Conservation (phyloP, 768 basidiomycete genomes). For the Favolaschia claudopus region DNA sequence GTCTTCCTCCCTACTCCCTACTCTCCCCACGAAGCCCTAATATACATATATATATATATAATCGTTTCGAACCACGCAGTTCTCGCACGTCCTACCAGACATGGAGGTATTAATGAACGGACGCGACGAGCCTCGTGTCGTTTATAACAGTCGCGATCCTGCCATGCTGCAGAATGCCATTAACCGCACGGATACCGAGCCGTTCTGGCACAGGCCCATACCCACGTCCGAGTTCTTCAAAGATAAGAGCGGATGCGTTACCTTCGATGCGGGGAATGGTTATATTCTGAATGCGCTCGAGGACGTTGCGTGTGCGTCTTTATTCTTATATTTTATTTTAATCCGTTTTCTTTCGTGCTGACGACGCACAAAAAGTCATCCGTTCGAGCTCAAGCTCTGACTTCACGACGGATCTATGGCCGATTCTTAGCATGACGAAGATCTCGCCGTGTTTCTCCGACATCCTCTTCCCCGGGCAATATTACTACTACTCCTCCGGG, state of each 20-base stretch:
- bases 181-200: background rate
- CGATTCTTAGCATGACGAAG: conserved; percentile 5
- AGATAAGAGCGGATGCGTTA: background rate
- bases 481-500: background rate
- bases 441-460: conserved; percentile 3
- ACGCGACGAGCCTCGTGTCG: conserved; percentile 18
- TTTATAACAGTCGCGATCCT: background rate
- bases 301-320: background rate
- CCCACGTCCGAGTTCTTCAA: conserved; percentile 2
- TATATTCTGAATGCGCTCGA: background rate
- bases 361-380: too few relatives aligned
- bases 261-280: background rate
- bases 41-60: background rate
- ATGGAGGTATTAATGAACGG: conserved; percentile 10
- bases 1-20: background rate
- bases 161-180: background rate
- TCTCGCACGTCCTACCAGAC: conserved; percentile 7
- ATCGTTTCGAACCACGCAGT: background rate
- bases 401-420: conserved; percentile 8
- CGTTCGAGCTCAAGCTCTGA: background rate
- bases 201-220: background rate
- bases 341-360: background rate
- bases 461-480: conserved; percentile 6
- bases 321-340: background rate
- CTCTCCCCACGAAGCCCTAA: background rate